Evolutionary conservation across 331 rosid species (phyloP), one percentile per base, ranked within the genome.

Genomic region (Saraca asoca): DNA sequence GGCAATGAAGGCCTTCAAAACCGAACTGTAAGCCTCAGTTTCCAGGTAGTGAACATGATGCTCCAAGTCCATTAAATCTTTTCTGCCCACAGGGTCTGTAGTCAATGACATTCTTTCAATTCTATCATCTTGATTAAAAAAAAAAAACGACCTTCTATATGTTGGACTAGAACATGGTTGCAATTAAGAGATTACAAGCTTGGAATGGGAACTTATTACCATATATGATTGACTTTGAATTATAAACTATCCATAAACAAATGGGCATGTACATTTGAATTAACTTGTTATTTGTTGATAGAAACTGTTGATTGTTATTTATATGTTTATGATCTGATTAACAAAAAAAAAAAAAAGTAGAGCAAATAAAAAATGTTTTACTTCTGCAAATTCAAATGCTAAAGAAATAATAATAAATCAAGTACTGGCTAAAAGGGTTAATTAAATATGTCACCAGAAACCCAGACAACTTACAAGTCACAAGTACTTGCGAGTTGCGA

Each of bases 1-100:
- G 74, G 80, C 81, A 66, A 46, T 66, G 70, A 80, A 80, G 62
- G 84, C 81, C 71, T 66, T 80, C 72, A 80, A 50, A 57, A 80
- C 29, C n/a, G 81, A 71, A 61, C 51, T 41, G 68, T 80, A 80
- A 48, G 84, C 84, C 43, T 71, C 78, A 54, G 45, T 66, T 71
- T 80, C 84, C 60, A 80, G 24, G 33, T 13, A 61, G 61, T 80
- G 81, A 51, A 80, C 62, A n/a, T 75, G 69, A 55, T 66, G 59
- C 18, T 71, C 69, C 60, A 62, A 59, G 38, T 79, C 45, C 54
- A 48, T 77, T 54, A 33, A 44, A 59, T 46, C 71, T 74, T 74
- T 59, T 50, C 34, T 45, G 51, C 70, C 74, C 37, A 53, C 57
- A 70, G 75, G 59, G 53, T 75, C 80, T 79, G 80, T 41, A 70